phyloP scores from a whole-genome alignment of 441 rosid genomes.

The Daphne laureola region DNA sequence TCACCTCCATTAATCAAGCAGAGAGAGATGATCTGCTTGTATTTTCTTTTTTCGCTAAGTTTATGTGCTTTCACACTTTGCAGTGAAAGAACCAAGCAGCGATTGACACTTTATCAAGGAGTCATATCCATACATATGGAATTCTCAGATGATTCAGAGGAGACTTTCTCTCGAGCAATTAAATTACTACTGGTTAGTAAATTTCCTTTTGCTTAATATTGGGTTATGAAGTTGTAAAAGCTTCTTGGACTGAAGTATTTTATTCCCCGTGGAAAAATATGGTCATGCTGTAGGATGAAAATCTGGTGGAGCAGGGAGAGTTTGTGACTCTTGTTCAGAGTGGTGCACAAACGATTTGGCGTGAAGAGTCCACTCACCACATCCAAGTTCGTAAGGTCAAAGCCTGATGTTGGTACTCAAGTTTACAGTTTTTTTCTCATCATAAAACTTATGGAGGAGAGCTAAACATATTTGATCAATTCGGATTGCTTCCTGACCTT shows the following conservation, averaged over 20 bases:
- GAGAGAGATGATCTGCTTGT: too few relatives aligned
- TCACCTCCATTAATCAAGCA: too few relatives aligned
- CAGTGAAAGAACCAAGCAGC: slow-evolving; percentile 87
- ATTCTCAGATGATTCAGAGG: slow-evolving; percentile 84
- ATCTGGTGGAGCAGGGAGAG: slow-evolving; percentile 58
- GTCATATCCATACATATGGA: slow-evolving; percentile 78
- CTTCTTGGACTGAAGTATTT: neutral
- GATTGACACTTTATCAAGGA: slow-evolving; percentile 81
- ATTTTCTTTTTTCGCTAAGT: too few relatives aligned
- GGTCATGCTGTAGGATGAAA: slow-evolving; percentile 39
- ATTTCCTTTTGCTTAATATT: neutral
- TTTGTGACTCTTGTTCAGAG: slow-evolving; percentile 84
- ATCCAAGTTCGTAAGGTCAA: slow-evolving; percentile 82
- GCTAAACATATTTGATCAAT: too few relatives aligned
- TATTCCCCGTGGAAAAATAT: neutral
- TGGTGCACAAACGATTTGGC: slow-evolving; percentile 93
- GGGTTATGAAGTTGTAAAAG: neutral
- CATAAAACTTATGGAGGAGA: neutral
- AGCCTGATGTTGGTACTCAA: slow-evolving; percentile 29
- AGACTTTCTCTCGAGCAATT: slow-evolving; percentile 73
- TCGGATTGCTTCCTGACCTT: too few relatives aligned
- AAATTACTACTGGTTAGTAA: slow-evolving; percentile 48
- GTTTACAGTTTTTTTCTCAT: slow-evolving; percentile 5
- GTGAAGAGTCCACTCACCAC: slow-evolving; percentile 81
- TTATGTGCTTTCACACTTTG: slow-evolving; percentile 11